Evolutionary conservation across 352 stramenopile genomes (phyloP).

Genomic region (Plasmopara muralis): DNA sequence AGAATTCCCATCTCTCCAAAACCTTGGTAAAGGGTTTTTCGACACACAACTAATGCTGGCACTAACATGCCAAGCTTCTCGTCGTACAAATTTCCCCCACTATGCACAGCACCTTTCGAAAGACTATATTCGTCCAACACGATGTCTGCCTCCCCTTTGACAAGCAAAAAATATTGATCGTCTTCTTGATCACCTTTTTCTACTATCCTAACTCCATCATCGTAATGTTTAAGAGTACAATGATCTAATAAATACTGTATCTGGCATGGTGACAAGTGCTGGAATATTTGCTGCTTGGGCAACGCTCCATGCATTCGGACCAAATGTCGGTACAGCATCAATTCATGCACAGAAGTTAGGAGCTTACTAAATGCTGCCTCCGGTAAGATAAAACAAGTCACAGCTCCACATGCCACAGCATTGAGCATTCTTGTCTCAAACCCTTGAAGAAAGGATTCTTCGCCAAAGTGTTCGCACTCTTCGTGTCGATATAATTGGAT

Average conservation of each 20-base stretch:
- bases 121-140: slow-evolving; percentile 28
- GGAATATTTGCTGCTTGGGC: slow-evolving; percentile 60
- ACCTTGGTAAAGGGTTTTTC: slow-evolving; percentile 56
- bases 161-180: slow-evolving; percentile 61
- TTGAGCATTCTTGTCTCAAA: slow-evolving; percentile 29
- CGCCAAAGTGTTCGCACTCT: slow-evolving; percentile 62
- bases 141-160: slow-evolving; percentile 51
- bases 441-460: slow-evolving; percentile 41
- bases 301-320: slow-evolving; percentile 49
- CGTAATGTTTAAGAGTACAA: slow-evolving; percentile 40
- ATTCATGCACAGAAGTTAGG: slow-evolving; percentile 40
- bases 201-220: slow-evolving; percentile 40
- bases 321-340: slow-evolving; percentile 54
- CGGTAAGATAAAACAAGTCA: slow-evolving; percentile 43
- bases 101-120: background rate
- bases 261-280: slow-evolving; percentile 30
- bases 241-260: slow-evolving; percentile 37
- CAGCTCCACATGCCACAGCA: slow-evolving; percentile 43
- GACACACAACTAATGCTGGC: slow-evolving; percentile 32
- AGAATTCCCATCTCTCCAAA: slow-evolving; percentile 81
- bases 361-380: slow-evolving; percentile 34
- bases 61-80: slow-evolving; percentile 8
- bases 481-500: slow-evolving; percentile 47
- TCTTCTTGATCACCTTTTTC: slow-evolving; percentile 51
- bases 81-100: background rate